Base-by-base conservation (phyloP, 2,329 filamentous ascomycete species). In the Botryosphaeria dothidea region DNA sequence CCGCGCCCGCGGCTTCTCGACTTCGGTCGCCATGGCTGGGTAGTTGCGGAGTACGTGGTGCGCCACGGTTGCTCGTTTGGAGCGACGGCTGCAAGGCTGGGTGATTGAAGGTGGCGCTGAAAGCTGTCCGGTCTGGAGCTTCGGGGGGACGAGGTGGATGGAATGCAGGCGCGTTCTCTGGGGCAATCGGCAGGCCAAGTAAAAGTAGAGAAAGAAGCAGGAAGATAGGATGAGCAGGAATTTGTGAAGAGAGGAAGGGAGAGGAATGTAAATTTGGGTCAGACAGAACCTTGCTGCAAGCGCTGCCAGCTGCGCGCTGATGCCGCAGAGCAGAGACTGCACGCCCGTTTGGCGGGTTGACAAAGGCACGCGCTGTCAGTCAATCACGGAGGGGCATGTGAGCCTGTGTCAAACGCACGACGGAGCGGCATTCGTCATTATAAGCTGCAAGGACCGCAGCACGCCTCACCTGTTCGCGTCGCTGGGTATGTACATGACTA, bases 401-500 rank as follows among this genome's bases (percentile, higher is more conserved):
- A 52, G 21, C n/a, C 34, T 29, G 25, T 31, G 56, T 58, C 43
- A 43, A 64, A 58, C 62, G 52, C 56, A 60, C 25, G 56, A 23
- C 9, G 9, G 19, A n/a, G 19, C n/a, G 48, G 61, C 48, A 48
- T 57, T 58, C 52, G 52, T 64, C 51, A 23, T 64, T 57, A 57
- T 57, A 64, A 64, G 62, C 56, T 46, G 56, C 62, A 64, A 58
- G 62, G 43, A 64, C 52, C 41, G 45, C 34, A 23, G 41, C 36
- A 7, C 31, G 9, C 27, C 25, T 46, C 51, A n/a, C 38, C 51
- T 54, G 62, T 64, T 64, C 62, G 52, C 62, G 62, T 64, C 62
- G 51, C 52, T 56, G 61, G 51, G 43, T 38, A 64, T 17, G 36
- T n/a, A 54, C 25, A 43, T 29, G 36, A 36, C 49, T 23, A 31